Evolutionary conservation across 2,329 filamentous ascomycete genomes (phyloP).

Genomic region (Aspergillus felis): DNA sequence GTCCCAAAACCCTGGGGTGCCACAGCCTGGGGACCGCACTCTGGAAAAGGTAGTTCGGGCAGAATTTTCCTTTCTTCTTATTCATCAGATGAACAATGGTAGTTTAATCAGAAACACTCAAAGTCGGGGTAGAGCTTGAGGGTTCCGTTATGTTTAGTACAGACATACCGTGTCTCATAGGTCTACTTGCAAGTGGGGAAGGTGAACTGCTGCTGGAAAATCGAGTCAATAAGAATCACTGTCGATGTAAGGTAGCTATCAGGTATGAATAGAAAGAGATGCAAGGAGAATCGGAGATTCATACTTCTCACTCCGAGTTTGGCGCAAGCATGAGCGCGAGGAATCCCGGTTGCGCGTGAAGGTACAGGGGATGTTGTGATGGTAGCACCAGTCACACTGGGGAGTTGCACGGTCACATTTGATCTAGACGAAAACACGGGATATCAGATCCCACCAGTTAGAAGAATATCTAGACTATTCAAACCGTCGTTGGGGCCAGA

Average conservation of each 20-base stretch:
- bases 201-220: neutral
- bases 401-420: constrained; percentile 8
- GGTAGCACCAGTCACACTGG: constrained; percentile 10
- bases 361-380: constrained; percentile 7
- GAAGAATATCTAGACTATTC: neutral
- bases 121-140: neutral
- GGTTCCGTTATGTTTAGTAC: neutral
- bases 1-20: neutral
- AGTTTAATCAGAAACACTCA: neutral
- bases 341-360: constrained; percentile 1
- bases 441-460: neutral
- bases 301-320: neutral
- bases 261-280: neutral
- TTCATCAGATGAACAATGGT: neutral
- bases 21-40: neutral
- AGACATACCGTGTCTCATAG: neutral
- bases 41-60: neutral
- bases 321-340: neutral
- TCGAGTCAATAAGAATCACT: neutral
- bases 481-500: neutral
- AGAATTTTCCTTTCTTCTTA: neutral
- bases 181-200: neutral
- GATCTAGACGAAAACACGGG: neutral
- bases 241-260: neutral
- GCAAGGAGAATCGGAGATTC: neutral